Evolutionary conservation across 1,284 basidiomycete species (phyloP), one percentile per base, ranked within the genome.

Genomic region (Anthracocystis setariae): DNA sequence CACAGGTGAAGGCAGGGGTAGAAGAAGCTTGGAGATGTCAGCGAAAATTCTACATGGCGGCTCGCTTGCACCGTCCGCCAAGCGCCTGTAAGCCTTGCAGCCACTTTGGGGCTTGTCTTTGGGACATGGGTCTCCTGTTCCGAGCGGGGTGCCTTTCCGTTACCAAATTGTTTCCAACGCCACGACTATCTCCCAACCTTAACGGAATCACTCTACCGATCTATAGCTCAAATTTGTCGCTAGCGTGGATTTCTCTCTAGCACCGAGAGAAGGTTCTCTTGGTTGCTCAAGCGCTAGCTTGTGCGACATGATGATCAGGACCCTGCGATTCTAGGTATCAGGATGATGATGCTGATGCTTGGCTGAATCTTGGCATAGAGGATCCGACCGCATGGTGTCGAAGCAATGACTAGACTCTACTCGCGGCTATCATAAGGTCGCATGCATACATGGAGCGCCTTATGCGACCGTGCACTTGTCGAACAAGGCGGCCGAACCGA

Each of bases 11-110:
- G 29, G 29, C 12, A 29, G 29, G 12, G 5, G 29, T 5, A n/a
- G 25, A 13, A 7, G 20, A 24, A 27, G 18, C 39, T 42, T 49
- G 47, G 47, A n/a, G n/a, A 39, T 39, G 47, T 39, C 47, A 8
- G 13, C 47, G 37, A 38, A 49, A 49, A 49, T 23, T 49, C 47
- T 49, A 49, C 47, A 39, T 42, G 18, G n/a, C 37, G 8, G 9
- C 18, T 42, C 18, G 10, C 4, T 23, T 42, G 13, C 18, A 7
- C 39, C 5, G 29, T 12, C 29, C 12, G 29, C 12, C 29, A 12
- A 7, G 7, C 29, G 7, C 7, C 7, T 29, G 12, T 5, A 29
- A 7, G 29, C 7, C 29, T 29, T 29, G 29, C 29, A 29, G 29
- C 29, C 29, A 29, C 29, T 7, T 29, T 29, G 29, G 7, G 7